Base-by-base conservation (phyloP, 2,329 filamentous ascomycete species). In the Ploettnerulaceae sp. region DNA sequence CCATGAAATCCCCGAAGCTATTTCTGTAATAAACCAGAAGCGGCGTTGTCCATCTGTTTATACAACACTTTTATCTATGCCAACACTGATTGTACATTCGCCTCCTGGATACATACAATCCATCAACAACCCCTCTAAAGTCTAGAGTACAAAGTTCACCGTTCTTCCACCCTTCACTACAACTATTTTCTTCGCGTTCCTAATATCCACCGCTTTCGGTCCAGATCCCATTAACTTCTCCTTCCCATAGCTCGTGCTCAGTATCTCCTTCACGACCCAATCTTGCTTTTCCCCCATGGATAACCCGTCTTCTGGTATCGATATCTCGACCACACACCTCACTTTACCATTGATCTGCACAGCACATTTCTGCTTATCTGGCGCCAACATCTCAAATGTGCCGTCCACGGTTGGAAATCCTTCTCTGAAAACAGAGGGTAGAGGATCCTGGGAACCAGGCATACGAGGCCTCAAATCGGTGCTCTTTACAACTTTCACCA, bases 291-390 rank as follows among this genome's bases (percentile, higher is more conserved):
- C 67, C 2, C 72, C 66, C 8, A 64, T 69, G 20, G 63, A 56
- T 20, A 78, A 58, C 1, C 64, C 64, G 0, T 61, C 59, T 3
- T 73, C 64, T 33, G 73, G 69, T 21, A 72, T 71, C 1, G 78
- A 72, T 18, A 93, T 79, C 2, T 81, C 71, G n/a, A 84, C 74
- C 1, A 77, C 77, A 52, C 83, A 83, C 28, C 79, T 80, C 53
- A 86, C 66, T 64, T 84, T 89, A n/a, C 89, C 88, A 60, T 94
- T 89, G 51, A 94, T 68, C 60, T 89, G 84, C 12, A 95, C 81
- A 0, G 83, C 83, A 54, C 81, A 85, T 3, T 64, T 69, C 63
- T 75, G 67, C 53, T 66, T 70, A 53, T 72, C 66, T 43, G 73
- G 66, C 57, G 75, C 67, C 55, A 82, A 64, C 54, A 76, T 60